phyloP scores from a whole-genome alignment of 2,329 filamentous ascomycete genomes.

The Ophiobolus disseminans region DNA sequence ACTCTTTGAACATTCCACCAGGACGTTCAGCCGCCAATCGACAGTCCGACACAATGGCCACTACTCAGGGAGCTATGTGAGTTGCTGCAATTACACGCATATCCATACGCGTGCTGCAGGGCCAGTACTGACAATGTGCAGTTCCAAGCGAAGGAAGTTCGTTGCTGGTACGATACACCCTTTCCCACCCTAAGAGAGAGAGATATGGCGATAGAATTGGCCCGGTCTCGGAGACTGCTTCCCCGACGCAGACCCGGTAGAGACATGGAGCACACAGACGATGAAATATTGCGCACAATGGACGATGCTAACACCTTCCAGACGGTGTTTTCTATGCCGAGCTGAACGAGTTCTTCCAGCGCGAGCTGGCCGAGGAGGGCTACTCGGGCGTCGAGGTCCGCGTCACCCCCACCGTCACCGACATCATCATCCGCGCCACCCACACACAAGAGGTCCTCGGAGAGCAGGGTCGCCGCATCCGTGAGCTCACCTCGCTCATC shows the following conservation, averaged over 20 bases:
- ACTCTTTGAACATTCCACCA: conserved; percentile 43
- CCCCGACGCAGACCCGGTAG: not conserved
- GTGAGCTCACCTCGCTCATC: conserved; percentile 99
- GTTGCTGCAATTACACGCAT: too few species aligned
- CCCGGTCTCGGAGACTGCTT: too few species aligned
- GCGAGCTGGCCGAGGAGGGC: conserved; percentile 99
- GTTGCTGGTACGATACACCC: conserved; percentile 54
- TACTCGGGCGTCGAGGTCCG: conserved; percentile 99
- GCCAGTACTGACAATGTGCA: conserved; percentile 51
- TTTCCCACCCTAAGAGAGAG: conserved; percentile 14
- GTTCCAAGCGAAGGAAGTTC: conserved; percentile 85
- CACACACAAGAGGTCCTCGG: conserved; percentile 99
- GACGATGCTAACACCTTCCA: conserved; percentile 37
- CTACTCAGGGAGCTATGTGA: conserved; percentile 52
- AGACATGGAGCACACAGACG: conserved; percentile 12
- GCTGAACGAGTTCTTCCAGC: conserved; percentile 99
- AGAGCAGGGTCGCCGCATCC: conserved; percentile 99
- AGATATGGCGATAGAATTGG: not conserved
- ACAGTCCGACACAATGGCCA: conserved; percentile 50
- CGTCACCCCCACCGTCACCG: conserved; percentile 99
- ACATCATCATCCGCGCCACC: conserved; percentile 99
- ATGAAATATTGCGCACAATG: conserved; percentile 23
- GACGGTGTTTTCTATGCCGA: conserved; percentile 99
- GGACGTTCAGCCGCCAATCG: conserved; percentile 45
- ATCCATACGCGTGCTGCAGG: conserved; percentile 10